Evolutionary conservation across 805 yeast genomes (phyloP), one percentile per base, ranked within the genome.

Genomic region (Starmera pachycereana): DNA sequence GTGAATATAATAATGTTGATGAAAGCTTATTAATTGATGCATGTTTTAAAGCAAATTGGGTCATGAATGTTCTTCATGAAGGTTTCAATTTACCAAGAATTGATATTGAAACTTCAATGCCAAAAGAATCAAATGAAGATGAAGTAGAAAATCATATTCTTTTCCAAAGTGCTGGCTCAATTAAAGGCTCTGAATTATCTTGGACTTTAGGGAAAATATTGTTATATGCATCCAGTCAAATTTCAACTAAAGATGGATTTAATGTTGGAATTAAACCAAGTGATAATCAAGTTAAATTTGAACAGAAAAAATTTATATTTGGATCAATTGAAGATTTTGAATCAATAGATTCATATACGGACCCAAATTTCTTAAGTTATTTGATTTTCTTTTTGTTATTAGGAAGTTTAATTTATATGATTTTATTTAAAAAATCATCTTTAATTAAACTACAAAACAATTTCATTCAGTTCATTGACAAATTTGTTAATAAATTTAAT

Each of bases 31-130:
- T 92, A 30, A 68, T 65, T 40, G 81, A 78, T 45, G 85, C 95
- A 3, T 92, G 98, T 57, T 92, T 92, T 66, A 92, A 92, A 53
- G 94, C 96, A 6, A 78, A 85, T 42, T 92, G 98, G 97, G 88
- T 92, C 3, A 68, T 88, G 32, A 88, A 83, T 52, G 73, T 92
- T 29, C 62, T 92, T 25, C 96, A 87, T 56, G 96, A 89, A 48
- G 98, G 98, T 0, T 90, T 90, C 56, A 85, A 79, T 19, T 68
- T 92, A 31, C 97, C 98, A 1, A 59, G 89, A 44, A 61, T 75
- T 4, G 86, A 73, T 6, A 50, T 76, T 37, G 86, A 80, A 36
- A 46, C 58, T 13, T 58, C 52, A 33, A 53, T 54, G 44, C 54
- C 53, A 7, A 22, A 22, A 7, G 48, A 54, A 2, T 45, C 43